These are phyloP conservation scores for Trametes elegans DNA, from an alignment of 768 basidiomycete genomes.

Conservation along the genomic window DNA sequence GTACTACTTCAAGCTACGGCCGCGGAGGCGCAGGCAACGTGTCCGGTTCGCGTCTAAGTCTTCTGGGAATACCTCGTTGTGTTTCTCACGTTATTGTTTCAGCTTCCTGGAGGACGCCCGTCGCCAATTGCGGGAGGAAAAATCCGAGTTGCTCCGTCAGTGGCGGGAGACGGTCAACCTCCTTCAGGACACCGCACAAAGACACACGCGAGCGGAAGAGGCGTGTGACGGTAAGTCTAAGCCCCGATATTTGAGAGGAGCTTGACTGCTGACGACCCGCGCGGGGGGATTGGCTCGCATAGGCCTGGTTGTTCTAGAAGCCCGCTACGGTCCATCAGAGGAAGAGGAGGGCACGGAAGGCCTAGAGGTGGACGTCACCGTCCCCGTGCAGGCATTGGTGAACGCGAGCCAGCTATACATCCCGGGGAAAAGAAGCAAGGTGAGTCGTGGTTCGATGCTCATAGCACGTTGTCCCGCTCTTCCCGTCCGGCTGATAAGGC, in stretches of 20 bases:
- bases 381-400: slow-evolving; percentile 80
- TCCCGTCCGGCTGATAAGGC: slow-evolving; percentile 12
- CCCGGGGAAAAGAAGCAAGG: slow-evolving; percentile 74
- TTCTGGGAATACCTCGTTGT: slow-evolving; percentile 8
- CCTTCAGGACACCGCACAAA: slow-evolving; percentile 65
- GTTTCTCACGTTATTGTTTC: slow-evolving; percentile 14
- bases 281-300: slow-evolving; percentile 4
- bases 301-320: slow-evolving; percentile 79
- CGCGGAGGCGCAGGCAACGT: slow-evolving; percentile 51
- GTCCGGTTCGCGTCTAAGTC: slow-evolving; percentile 45
- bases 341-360: slow-evolving; percentile 49
- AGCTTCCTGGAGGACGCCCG: slow-evolving; percentile 71
- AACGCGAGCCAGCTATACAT: slow-evolving; percentile 76
- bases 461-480: slow-evolving; percentile 4
- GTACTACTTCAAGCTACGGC: slow-evolving; percentile 58
- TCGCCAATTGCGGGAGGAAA: slow-evolving; percentile 60
- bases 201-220: slow-evolving; percentile 61
- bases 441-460: slow-evolving; percentile 31
- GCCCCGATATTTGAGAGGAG: slow-evolving; percentile 8
- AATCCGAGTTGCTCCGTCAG: slow-evolving; percentile 59
- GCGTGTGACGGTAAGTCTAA: slow-evolving; percentile 56
- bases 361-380: slow-evolving; percentile 71
- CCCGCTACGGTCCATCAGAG: slow-evolving; percentile 63
- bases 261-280: slow-evolving; percentile 5
- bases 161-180: slow-evolving; percentile 60